Evolutionary conservation across 805 yeast species (phyloP).

Genomic region (Saturnispora hagleri): DNA sequence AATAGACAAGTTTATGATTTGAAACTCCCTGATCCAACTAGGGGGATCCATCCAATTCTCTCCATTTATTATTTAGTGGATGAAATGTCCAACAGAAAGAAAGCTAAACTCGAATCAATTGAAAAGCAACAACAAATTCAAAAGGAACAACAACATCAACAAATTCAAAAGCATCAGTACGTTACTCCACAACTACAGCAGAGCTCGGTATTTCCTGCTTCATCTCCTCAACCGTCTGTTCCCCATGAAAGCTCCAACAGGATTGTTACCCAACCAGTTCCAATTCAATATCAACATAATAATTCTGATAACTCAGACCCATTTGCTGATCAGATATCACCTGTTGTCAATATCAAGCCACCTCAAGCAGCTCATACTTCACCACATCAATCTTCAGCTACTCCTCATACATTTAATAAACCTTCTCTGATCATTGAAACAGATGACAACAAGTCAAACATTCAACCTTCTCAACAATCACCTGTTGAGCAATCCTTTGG

Average conservation of each 20-base stretch:
- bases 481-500: constrained; percentile 14
- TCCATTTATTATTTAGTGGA: constrained; percentile 81
- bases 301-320: constrained; percentile 5
- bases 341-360: constrained; percentile 18
- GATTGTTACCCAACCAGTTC: constrained; percentile 22
- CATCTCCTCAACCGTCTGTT: constrained; percentile 11
- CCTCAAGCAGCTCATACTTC: constrained; percentile 36
- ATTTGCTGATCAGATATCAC: constrained; percentile 16
- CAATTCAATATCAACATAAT: constrained; percentile 15
- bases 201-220: constrained; percentile 10
- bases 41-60: constrained; percentile 78
- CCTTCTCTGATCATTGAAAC: constrained; percentile 10
- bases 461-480: constrained; percentile 16
- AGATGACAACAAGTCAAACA: constrained; percentile 7
- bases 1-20: constrained; percentile 20
- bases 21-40: constrained; percentile 62
- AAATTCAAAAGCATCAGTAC: background rate
- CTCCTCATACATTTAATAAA: constrained; percentile 15
- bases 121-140: constrained; percentile 10
- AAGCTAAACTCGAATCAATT: constrained; percentile 42
- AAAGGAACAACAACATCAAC: background rate
- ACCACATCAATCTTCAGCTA: constrained; percentile 22
- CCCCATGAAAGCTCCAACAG: constrained; percentile 14
- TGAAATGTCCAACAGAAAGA: constrained; percentile 70
- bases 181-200: constrained; percentile 11